Evolutionary conservation across 768 basidiomycete species (phyloP).

Genomic region (Jaapia argillacea): DNA sequence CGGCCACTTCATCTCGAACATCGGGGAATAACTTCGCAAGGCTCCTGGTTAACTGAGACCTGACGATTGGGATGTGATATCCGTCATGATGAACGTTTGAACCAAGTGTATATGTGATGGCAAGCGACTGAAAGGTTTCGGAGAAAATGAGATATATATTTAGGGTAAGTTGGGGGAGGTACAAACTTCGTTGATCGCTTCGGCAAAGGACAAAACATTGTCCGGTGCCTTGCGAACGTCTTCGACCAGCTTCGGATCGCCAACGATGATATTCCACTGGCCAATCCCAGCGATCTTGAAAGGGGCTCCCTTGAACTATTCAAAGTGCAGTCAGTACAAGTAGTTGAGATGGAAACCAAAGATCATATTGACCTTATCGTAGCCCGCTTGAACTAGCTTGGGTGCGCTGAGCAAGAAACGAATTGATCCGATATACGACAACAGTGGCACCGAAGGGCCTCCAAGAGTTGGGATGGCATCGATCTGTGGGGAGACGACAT

Average conservation of each 20-base stretch:
- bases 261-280: constrained; percentile 26
- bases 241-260: constrained; percentile 17
- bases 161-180: not conserved
- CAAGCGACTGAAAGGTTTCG: constrained; percentile 22
- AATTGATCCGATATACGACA: constrained; percentile 11
- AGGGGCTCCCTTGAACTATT: constrained; percentile 11
- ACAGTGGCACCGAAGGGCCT: constrained; percentile 7
- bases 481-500: constrained; percentile 11
- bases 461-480: constrained; percentile 14
- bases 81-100: constrained; percentile 14
- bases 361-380: constrained; percentile 9
- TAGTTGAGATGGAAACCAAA: not conserved
- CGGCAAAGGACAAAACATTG: constrained; percentile 21
- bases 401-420: constrained; percentile 6
- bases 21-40: constrained; percentile 25
- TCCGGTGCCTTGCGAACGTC: constrained; percentile 25
- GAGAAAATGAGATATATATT: not conserved
- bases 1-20: constrained; percentile 30
- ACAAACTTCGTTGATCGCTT: constrained; percentile 21
- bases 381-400: constrained; percentile 16
- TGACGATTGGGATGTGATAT: constrained; percentile 16
- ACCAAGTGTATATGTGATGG: constrained; percentile 25
- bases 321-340: not conserved
- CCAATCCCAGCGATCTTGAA: constrained; percentile 16
- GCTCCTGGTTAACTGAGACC: constrained; percentile 20